phyloP scores from a whole-genome alignment of 345 rosid species.

The Abelmoschus esculentus region DNA sequence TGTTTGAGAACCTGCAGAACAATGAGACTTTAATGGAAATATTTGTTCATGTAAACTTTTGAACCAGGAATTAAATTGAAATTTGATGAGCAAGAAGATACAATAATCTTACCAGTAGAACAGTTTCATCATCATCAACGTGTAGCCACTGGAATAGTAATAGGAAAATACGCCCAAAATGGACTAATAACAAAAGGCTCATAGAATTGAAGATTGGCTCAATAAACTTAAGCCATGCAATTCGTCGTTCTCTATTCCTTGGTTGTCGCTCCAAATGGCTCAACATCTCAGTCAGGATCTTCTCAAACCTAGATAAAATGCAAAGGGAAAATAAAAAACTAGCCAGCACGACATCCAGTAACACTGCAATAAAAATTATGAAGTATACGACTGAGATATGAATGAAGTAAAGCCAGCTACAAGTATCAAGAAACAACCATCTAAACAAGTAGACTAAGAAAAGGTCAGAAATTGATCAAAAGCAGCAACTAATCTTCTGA shows the following conservation, averaged over 20 bases:
- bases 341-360: not conserved
- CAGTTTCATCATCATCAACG: constrained; percentile 72
- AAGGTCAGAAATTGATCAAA: not conserved
- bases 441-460: not conserved
- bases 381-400: not conserved
- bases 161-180: constrained; percentile 63
- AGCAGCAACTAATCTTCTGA: not conserved
- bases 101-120: constrained; percentile 47
- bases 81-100: not conserved
- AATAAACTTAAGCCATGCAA: constrained; percentile 56
- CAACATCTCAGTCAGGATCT: constrained; percentile 67
- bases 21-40: not conserved
- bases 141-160: constrained; percentile 86
- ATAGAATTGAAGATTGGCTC: constrained; percentile 58
- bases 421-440: not conserved
- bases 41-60: not conserved
- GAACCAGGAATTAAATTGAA: not conserved
- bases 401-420: not conserved
- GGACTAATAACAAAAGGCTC: constrained; percentile 67
- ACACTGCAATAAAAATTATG: not conserved
- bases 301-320: constrained; percentile 47
- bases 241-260: constrained; percentile 51
- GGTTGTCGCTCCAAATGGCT: constrained; percentile 89
- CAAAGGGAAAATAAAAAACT: not conserved
- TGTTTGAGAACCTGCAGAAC: constrained; percentile 68